Evolutionary conservation across 2,329 filamentous ascomycete species (phyloP).

Genomic region (Furcasterigmium furcatum): DNA sequence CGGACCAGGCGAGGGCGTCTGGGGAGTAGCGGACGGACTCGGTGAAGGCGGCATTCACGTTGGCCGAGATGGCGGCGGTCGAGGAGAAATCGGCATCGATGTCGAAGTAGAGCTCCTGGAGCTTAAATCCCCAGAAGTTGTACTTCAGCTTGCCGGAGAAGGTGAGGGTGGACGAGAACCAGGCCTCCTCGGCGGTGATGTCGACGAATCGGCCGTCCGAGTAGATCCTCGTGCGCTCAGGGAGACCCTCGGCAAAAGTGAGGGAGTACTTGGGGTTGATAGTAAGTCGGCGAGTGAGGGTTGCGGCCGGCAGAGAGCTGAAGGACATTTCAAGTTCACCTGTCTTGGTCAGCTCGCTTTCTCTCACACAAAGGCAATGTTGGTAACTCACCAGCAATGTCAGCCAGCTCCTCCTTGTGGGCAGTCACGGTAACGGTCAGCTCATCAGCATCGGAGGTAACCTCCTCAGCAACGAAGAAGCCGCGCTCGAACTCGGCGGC

Average conservation of each 20-base stretch:
- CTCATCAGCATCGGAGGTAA: slow-evolving; percentile 20
- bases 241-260: slow-evolving; percentile 12
- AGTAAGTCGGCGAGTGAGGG: slow-evolving; percentile 18
- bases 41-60: slow-evolving; percentile 26
- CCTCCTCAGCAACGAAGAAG: slow-evolving; percentile 28
- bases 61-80: slow-evolving; percentile 29
- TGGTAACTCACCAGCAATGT: slow-evolving; percentile 27
- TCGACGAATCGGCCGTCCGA: slow-evolving; percentile 24
- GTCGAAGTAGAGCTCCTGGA: slow-evolving; percentile 36
- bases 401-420: slow-evolving; percentile 24
- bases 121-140: slow-evolving; percentile 27
- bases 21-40: slow-evolving; percentile 30
- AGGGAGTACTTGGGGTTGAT: slow-evolving; percentile 18
- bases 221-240: slow-evolving; percentile 24
- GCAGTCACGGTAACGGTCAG: slow-evolving; percentile 26
- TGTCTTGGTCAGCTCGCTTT: slow-evolving; percentile 3
- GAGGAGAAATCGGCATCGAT: slow-evolving; percentile 33
- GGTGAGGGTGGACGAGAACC: slow-evolving; percentile 29
- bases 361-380: neutral
- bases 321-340: slow-evolving; percentile 18
- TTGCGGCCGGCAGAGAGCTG: slow-evolving; percentile 17
- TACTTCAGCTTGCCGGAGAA: slow-evolving; percentile 40
- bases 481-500: slow-evolving; percentile 34
- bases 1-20: slow-evolving; percentile 28
- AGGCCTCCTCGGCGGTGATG: slow-evolving; percentile 27